A percentile compares a stretch with the other conserved stretches of the same genome.
These are phyloP conservation scores for Ganoderma lucidum DNA, from an alignment of 1,284 basidiomycete genomes.

Conservation along the genomic window DNA sequence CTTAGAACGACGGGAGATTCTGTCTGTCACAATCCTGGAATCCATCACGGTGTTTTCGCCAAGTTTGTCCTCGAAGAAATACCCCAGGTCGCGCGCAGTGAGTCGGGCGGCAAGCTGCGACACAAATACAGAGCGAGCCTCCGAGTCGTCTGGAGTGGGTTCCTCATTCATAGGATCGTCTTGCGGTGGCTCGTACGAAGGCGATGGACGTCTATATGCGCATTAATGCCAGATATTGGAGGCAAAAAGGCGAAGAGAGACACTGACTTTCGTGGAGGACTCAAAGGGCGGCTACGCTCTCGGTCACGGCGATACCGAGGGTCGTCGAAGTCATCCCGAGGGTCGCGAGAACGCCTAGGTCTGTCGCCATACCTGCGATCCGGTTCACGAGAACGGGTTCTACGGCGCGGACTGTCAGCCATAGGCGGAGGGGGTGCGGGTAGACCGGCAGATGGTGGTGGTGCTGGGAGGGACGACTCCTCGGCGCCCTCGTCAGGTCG, in stretches of 20 bases:
- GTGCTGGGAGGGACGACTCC: slow-evolving; percentile 41
- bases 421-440: slow-evolving; percentile 49
- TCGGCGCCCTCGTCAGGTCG: slow-evolving; percentile 57
- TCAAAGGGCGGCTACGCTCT: slow-evolving; percentile 32
- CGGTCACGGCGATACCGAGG: slow-evolving; percentile 49
- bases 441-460: slow-evolving; percentile 52
- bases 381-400: slow-evolving; percentile 59
- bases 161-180: slow-evolving; percentile 78
- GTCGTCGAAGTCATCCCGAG: slow-evolving; percentile 69
- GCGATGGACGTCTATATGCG: slow-evolving; percentile 66
- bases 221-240: neutral
- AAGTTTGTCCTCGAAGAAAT: slow-evolving; percentile 98
- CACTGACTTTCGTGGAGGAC: slow-evolving; percentile 27
- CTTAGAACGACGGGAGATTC: slow-evolving; percentile 92
- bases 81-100: slow-evolving; percentile 94
- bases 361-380: slow-evolving; percentile 62
- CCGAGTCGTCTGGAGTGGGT: slow-evolving; percentile 88
- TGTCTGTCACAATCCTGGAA: slow-evolving; percentile 94
- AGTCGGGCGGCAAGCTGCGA: slow-evolving; percentile 96
- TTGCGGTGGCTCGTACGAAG: slow-evolving; percentile 70
- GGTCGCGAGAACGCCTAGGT: slow-evolving; percentile 53
- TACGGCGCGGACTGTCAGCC: slow-evolving; percentile 63
- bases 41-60: slow-evolving; percentile 94
- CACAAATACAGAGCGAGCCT: slow-evolving; percentile 97
- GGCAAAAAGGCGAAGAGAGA: neutral